phyloP scores from a whole-genome alignment of 1,284 basidiomycete species.

The Clitocybe nebularis region DNA sequence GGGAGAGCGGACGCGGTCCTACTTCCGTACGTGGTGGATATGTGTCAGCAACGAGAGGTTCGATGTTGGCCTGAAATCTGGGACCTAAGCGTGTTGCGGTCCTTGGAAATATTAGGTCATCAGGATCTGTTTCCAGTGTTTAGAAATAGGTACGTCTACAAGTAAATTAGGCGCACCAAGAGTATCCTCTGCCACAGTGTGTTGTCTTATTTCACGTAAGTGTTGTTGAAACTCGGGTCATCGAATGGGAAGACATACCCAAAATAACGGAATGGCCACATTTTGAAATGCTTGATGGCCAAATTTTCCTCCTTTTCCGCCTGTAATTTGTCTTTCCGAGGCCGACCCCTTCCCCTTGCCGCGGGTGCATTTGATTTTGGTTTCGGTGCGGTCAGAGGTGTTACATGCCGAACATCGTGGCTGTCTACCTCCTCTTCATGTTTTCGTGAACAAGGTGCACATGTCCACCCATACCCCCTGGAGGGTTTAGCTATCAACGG shows the following conservation, averaged over 20 bases:
- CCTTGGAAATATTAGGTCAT: slow-evolving; percentile 93
- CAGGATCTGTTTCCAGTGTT: slow-evolving; percentile 59
- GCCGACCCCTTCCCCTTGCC: slow-evolving; percentile 62
- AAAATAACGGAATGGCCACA: slow-evolving; percentile 97
- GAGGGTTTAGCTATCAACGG: slow-evolving; percentile 95
- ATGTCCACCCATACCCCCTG: slow-evolving; percentile 97
- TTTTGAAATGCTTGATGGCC: slow-evolving; percentile 79
- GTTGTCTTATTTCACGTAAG: slow-evolving; percentile 55
- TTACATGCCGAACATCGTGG: slow-evolving; percentile 56
- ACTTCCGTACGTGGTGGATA: slow-evolving; percentile 35
- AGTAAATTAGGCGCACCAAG: slow-evolving; percentile 60
- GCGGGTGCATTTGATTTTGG: slow-evolving; percentile 68
- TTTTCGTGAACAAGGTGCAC: slow-evolving; percentile 85
- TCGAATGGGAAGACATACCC: slow-evolving; percentile 61
- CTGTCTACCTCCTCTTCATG: slow-evolving; percentile 87
- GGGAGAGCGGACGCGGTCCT: neutral
- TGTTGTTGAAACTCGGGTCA: slow-evolving; percentile 12
- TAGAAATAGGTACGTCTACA: no score
- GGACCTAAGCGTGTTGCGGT: slow-evolving; percentile 84
- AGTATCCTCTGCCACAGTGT: slow-evolving; percentile 91
- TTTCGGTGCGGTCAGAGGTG: slow-evolving; percentile 40
- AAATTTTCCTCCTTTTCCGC: slow-evolving; percentile 75
- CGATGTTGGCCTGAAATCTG: slow-evolving; percentile 77
- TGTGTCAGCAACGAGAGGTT: slow-evolving; percentile 42
- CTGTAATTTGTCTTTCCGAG: slow-evolving; percentile 63